Evolutionary conservation across 345 rosid genomes (phyloP), one percentile per base, ranked within the genome.

Genomic region (Lenwebbia sp.): DNA sequence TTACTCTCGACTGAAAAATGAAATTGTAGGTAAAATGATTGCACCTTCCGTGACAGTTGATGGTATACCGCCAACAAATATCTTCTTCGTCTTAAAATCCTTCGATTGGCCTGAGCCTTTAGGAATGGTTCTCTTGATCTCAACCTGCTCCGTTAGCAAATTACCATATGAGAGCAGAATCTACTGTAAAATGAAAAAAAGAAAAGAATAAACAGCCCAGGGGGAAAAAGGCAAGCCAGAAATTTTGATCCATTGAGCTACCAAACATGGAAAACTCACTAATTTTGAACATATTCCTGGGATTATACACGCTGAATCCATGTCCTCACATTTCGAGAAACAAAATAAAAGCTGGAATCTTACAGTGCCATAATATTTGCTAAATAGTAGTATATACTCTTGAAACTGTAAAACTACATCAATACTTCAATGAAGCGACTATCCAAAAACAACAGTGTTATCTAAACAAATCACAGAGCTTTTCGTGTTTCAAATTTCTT

Each of bases 51-150:
- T 93, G 60, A 95, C 92, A 40, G 92, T 52, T 0, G 96, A 87
- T 55, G 99, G 99, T 57, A 96, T 96, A 78, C 99, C 99, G 85
- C 99, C 99, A 70, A 97, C 94, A 90, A 96, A 96, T 85, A 96
- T 96, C 92, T 96, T 96, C 92, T 93, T 97, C 2, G 99, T 96
- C 88, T 93, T 95, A 56, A 97, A 90, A 89, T 94, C 98, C 89
- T 90, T 96, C 0, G 96, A 89, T 82, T 92, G 97, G 56, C 89
- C 89, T 55, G 95, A 91, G 50, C 97, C 99, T 90, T 94, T 96
- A 0, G 99, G 99, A 86, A 97, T 97, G 30, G 99, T 96, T 84
- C 98, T 91, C 88, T 97, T 97, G 86, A 97, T 96, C 91, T 97
- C 98, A 86, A 97, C 99, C 99, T 97, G 88, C 49, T 85, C 84